Evolutionary conservation across 2,329 filamentous ascomycete genomes (phyloP).

Genomic region (Fusarium armeniacum): DNA sequence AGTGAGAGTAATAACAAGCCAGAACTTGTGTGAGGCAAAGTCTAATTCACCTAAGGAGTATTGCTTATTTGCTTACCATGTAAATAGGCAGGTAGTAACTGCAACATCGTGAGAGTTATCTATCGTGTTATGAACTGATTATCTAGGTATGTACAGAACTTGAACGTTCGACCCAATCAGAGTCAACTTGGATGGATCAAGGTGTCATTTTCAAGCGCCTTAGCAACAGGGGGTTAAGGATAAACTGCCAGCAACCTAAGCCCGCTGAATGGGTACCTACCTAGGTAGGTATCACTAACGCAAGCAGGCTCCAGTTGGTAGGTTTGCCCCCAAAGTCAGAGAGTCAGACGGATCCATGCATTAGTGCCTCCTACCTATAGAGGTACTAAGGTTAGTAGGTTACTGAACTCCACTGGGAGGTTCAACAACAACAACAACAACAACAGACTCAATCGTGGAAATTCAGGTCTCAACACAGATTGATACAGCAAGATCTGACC

Average conservation of each 20-base stretch:
- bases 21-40: constrained; percentile 12
- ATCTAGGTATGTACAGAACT: neutral
- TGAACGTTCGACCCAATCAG: constrained; percentile 10
- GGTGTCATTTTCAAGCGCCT: constrained; percentile 42
- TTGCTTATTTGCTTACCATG: too few species aligned
- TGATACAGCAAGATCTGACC: neutral
- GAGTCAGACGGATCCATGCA: neutral
- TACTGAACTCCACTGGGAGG: neutral
- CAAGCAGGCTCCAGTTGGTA: neutral
- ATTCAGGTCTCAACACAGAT: neutral
- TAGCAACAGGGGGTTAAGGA: constrained; percentile 20
- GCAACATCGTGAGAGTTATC: neutral
- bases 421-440: neutral
- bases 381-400: too few species aligned
- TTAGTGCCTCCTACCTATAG: too few species aligned
- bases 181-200: constrained; percentile 25
- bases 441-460: neutral
- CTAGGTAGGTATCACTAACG: neutral
- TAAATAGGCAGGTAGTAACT: neutral
- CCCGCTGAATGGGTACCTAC: constrained; percentile 18
- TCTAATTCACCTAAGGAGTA: neutral
- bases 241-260: constrained; percentile 8
- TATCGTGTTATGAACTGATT: neutral
- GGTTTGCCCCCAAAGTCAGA: neutral
- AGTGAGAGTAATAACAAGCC: constrained; percentile 8